Evolutionary conservation across 257 asterid genomes (phyloP).

Genomic region (Prunella vulgaris): DNA sequence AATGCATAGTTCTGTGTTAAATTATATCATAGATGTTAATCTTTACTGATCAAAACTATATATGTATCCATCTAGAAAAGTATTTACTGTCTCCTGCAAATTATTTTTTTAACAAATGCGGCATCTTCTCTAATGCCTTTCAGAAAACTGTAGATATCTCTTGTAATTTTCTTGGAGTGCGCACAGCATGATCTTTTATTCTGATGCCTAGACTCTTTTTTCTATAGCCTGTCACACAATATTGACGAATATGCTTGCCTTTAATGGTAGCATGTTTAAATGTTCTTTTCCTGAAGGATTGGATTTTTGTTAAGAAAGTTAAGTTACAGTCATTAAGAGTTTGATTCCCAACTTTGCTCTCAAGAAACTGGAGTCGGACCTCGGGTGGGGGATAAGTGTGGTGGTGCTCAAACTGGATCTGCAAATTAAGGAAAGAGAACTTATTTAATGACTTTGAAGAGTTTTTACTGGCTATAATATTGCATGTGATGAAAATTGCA

Average conservation of each 20-base stretch:
- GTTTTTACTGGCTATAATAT: background rate
- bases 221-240: background rate
- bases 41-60: background rate
- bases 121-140: background rate
- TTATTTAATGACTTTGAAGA: background rate
- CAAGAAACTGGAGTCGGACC: background rate
- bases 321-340: background rate
- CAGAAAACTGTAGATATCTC: background rate
- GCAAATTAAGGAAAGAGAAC: background rate
- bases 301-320: background rate
- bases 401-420: background rate
- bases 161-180: background rate
- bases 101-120: background rate
- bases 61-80: no score
- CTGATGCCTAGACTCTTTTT: background rate
- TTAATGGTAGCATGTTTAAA: background rate
- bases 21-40: background rate
- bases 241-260: background rate
- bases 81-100: no score
- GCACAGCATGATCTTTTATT: background rate
- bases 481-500: background rate
- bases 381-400: no score
- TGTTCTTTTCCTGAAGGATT: background rate
- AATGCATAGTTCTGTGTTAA: background rate
- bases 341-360: background rate